A percentile compares a stretch with the other conserved stretches of the same genome.
Conservation (phyloP, 345 rosid species). For the Abelmoschus esculentus region DNA sequence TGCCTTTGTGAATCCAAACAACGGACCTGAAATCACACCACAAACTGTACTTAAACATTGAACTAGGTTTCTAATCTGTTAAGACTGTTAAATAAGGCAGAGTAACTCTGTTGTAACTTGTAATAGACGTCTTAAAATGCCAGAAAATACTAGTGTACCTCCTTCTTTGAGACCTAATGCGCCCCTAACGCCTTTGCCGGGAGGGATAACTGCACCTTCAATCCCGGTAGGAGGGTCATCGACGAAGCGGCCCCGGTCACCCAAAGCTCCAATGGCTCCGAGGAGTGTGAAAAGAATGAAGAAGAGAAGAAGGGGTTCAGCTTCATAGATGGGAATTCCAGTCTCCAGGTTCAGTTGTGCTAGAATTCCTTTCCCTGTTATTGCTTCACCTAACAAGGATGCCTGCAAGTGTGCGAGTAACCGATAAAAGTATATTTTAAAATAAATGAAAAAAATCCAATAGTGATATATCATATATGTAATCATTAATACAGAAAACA, state of each 20-base stretch:
- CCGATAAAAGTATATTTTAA: not conserved
- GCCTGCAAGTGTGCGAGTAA: conserved; percentile 36
- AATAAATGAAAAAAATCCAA: not conserved
- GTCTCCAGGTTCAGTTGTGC: conserved; percentile 82
- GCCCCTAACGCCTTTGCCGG: conserved; percentile 54
- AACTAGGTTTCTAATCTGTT: too few relatives aligned
- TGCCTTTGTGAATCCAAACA: conserved; percentile 89
- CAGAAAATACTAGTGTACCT: conserved; percentile 25
- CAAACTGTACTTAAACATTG: too few relatives aligned
- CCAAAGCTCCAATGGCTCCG: conserved; percentile 95
- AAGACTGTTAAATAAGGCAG: too few relatives aligned
- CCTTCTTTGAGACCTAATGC: conserved; percentile 85
- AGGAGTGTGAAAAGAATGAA: conserved; percentile 87
- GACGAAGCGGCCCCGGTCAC: conserved; percentile 82
- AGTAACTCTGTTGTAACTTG: too few relatives aligned
- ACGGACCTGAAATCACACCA: conserved; percentile 47
- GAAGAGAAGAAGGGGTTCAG: conserved; percentile 94
- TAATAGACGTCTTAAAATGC: too few relatives aligned
- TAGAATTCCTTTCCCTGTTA: conserved; percentile 91
- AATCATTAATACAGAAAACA: not conserved
- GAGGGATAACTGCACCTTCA: conserved; percentile 73
- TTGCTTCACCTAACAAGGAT: conserved; percentile 75
- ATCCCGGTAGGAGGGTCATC: conserved; percentile 74
- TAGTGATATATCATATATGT: not conserved
- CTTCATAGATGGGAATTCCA: conserved; percentile 91